A percentile compares a stretch with the other conserved stretches of the same genome.
Conservation (phyloP, 768 basidiomycete genomes). For the Rhizopogon sp. region DNA sequence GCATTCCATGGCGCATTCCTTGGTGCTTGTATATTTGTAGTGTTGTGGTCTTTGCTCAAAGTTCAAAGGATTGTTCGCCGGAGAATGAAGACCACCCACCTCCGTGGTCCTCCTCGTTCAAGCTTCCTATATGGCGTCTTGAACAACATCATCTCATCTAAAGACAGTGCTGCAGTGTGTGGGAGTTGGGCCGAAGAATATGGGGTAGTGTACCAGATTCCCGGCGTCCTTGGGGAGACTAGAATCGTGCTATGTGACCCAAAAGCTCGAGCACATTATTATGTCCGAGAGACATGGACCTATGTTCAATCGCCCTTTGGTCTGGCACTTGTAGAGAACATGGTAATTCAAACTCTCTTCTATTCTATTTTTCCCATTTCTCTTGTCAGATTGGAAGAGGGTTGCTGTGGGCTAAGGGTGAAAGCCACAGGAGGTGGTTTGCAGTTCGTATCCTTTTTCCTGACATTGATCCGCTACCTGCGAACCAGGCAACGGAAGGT, state of each 20-base stretch:
- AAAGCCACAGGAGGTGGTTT: conserved; percentile 38
- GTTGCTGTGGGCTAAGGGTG: conserved; percentile 25
- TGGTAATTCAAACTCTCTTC: conserved; percentile 1
- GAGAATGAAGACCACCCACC: conserved; percentile 5
- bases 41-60: no score
- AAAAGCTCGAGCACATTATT: conserved; percentile 46
- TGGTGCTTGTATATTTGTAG: no score
- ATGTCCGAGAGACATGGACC: conserved; percentile 19
- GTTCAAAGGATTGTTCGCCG: no score
- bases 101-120: conserved; percentile 12
- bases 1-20: no score
- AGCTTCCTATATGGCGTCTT: conserved; percentile 14
- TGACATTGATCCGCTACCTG: background rate
- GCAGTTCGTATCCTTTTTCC: no score
- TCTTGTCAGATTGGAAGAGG: conserved; percentile 21
- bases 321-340: conserved; percentile 25
- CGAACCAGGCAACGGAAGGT: conserved; percentile 42
- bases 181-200: conserved; percentile 18
- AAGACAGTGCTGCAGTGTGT: conserved; percentile 6
- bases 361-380: no score
- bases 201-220: conserved; percentile 10
- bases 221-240: conserved; percentile 8
- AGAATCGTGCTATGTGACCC: conserved; percentile 31
- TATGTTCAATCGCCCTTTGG: conserved; percentile 37
- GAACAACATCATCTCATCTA: background rate